Evolutionary conservation across 306 rosid genomes (phyloP), one percentile per base, ranked within the genome.

Genomic region (Vigna angularis): DNA sequence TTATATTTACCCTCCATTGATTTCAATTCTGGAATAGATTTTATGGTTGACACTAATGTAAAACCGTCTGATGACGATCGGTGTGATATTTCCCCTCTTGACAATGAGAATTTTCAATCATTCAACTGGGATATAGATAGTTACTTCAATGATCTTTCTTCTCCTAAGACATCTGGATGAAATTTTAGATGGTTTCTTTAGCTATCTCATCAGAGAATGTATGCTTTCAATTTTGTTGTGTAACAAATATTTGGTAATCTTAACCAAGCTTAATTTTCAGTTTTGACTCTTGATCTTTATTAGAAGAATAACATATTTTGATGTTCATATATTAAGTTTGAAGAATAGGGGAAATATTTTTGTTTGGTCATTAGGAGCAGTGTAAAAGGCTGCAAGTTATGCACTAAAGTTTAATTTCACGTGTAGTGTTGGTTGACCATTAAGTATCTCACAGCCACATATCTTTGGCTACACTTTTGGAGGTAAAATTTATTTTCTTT

Each of bases 61-160:
- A n/a, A 13, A 16, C 16, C 20, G 2, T 5, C 17, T 65, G 66
- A 40, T 12, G 76, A 79, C 1, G 82, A 65, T 58, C 38, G 52
- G 9, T 64, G 79, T 10, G 93, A 87, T 74, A 22, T 85, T 38
- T 78, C 86, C 26, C 79, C 48, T 34, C 7, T 9, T 61, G 22
- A 74, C 34, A 79, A 76, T 61, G 87, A 66, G 3, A 90, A 91
- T 86, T 89, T 42, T 66, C 52, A 66, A 17, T 66, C 34, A 5
- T 66, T 32, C 5, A 20, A 18, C 13, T 66, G 71, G 71, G 71
- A 66, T 18, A 66, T 66, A 66, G 71, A 66, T 12, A 66, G 52
- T 42, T 66, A 40, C 52, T 66, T 66, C 51, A 17, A 12, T 0
- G n/a, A 42, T 36, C 42, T 36, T 6, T 36, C 42, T 34, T 4